Percentiles rank a stretch among this genome's conserved stretches.
Conservation (phyloP, 2,329 filamentous ascomycete genomes). For the Beauveria sp. region DNA sequence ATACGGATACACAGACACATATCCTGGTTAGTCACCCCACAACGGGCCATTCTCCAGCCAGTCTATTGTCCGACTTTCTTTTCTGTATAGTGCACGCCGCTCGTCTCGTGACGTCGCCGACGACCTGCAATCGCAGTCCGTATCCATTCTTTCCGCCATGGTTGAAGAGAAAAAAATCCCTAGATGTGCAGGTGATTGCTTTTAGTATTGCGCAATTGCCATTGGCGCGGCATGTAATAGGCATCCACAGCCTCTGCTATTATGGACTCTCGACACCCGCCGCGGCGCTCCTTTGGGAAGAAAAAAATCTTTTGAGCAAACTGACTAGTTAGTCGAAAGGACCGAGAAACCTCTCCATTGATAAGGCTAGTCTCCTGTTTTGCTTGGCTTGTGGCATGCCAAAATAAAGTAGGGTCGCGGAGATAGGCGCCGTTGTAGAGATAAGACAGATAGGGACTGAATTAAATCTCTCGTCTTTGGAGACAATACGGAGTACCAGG, state of each 20-base stretch:
- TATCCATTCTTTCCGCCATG: slow-evolving; percentile 5
- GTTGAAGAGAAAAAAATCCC: neutral
- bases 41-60: neutral
- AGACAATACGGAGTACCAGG: neutral
- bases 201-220: slow-evolving; percentile 2
- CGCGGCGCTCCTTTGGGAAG: neutral
- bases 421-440: slow-evolving; percentile 8
- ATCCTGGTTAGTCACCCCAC: neutral
- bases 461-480: slow-evolving; percentile 9
- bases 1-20: neutral
- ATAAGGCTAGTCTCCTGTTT: neutral
- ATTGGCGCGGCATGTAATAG: slow-evolving; percentile 6
- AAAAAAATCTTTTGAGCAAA: neutral
- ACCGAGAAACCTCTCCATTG: neutral
- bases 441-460: slow-evolving; percentile 11
- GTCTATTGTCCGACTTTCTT: neutral
- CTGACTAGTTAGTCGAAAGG: neutral
- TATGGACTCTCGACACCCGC: neutral
- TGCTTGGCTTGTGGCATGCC: slow-evolving; percentile 1
- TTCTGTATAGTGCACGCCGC: neutral
- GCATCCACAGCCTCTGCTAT: neutral
- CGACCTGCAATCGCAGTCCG: neutral
- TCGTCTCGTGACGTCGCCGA: slow-evolving; percentile 1
- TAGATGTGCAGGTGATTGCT: neutral
- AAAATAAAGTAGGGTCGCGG: neutral